Base-by-base conservation (phyloP, 192 early-diverging fungal genomes). In the Gryganskiella cystojenkinii region DNA sequence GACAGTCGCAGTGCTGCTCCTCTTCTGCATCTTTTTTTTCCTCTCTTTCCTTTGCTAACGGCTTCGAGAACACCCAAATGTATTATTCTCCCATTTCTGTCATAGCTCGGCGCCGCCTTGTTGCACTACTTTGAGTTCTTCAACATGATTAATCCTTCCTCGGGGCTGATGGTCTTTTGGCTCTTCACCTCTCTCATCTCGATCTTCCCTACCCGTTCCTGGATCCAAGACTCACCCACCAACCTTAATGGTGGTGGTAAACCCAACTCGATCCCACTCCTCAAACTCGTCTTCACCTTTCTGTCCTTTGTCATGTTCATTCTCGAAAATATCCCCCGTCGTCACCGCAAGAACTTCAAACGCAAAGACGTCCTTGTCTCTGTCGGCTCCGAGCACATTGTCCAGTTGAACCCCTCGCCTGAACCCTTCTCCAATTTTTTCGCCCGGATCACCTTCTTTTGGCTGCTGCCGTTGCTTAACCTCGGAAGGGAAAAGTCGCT, bases 81-180 rank as follows among this genome's bases (percentile, higher is more conserved):
- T n/a, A n/a, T n/a, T n/a, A n/a, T 40, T 46, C 46, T 45, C 30
- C 30, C 31, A 19, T 40, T 17, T 19, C 34, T 10, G 6, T 56
- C n/a, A 15, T 46, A 76, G 72, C 22, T 35, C 7, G 51, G 44
- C 4, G 61, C 73, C 5, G 40, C 31, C 0, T 17, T 56, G 2
- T 28, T 78, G 33, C 73, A 78, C 25, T 68, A 59, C 65, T 63
- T 58, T 37, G 73, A 78, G 42, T 49, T 63, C 49, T 78, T 68
- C 66, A 78, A 78, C 44, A 69, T 78, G 66, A 34, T 54, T 28
- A 78, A 78, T 14, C 35, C 84, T 14, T 85, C 87, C 6, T 66
- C 80, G 0, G 31, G 62, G 15, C 82, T 92, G 11, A 69, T 90
- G 2, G 66, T 90, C 43, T 87, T 84, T 51, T 89, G 86, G 86